phyloP scores from a whole-genome alignment of 306 rosid species.

The Malus fusca region DNA sequence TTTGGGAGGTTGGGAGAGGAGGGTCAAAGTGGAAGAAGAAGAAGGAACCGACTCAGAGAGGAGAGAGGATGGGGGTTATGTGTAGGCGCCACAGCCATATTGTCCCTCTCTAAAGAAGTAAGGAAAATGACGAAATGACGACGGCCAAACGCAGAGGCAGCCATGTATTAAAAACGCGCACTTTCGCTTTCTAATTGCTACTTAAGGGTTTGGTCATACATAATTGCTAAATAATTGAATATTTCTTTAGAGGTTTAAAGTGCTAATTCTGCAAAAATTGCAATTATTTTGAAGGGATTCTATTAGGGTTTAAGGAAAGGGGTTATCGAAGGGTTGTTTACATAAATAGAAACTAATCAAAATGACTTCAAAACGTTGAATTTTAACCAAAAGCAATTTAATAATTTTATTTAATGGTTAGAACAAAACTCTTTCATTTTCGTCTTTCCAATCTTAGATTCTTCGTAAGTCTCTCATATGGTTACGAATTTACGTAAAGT shows the following conservation, averaged over 20 bases:
- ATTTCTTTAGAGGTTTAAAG: background rate
- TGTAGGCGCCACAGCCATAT: background rate
- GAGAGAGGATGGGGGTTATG: background rate
- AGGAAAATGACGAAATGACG: slow-evolving; percentile 2
- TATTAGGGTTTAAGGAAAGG: no score
- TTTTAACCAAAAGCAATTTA: no score
- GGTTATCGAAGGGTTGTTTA: no score
- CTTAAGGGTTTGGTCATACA: background rate
- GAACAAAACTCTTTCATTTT: no score
- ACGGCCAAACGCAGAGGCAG: slow-evolving; percentile 22
- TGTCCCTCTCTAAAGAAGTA: background rate
- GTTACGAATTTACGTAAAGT: no score
- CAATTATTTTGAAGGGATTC: background rate
- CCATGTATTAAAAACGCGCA: slow-evolving; percentile 15
- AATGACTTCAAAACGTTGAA: no score
- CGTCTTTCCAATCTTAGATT: no score
- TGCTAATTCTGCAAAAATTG: background rate
- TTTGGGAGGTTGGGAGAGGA: background rate
- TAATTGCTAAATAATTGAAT: background rate
- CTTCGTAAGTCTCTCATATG: no score
- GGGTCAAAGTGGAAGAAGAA: slow-evolving; percentile 7
- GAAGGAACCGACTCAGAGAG: background rate
- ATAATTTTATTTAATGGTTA: no score
- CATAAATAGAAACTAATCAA: no score
- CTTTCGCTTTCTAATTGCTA: background rate